Base-by-base conservation (phyloP, 2,329 filamentous ascomycete genomes). In the Colletotrichum brevisporum region DNA sequence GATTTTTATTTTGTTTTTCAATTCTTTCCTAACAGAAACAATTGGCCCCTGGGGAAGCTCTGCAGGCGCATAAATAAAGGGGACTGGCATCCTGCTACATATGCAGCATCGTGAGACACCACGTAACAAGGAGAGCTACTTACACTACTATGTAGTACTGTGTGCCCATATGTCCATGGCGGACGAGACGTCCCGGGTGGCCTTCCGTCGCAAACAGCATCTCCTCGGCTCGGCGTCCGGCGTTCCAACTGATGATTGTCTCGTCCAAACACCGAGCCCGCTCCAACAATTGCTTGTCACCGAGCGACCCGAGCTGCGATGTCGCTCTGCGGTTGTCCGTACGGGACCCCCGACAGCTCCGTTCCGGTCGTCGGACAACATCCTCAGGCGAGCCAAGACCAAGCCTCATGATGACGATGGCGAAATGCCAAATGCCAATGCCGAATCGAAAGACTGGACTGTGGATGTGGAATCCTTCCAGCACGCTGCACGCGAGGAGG, bases 321-420 rank as follows among this genome's bases (percentile, higher is more conserved):
- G 39, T 62, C 50, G 59, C 59, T 61, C 16, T 48, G n/a, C 27
- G 31, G 10, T 31, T 18, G 18, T 18, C 45, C 16, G 16, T 26
- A 18, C 18, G 41, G 50, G 24, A n/a, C 15, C 36, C 21, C 66
- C 62, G 43, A 69, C 31, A 59, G 50, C 41, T 50, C 66, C 66
- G 66, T 65, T 59, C 61, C 55, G 62, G 50, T 66, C 4, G 61
- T 66, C 50, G 54, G 66, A 66, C 31, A 9, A 31, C 27, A 16
- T 45, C 13, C 24, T n/a, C 31, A 15, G 21, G 48, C n/a, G 27
- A 45, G 55, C 56, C 55, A 45, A 21, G 41, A 21, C 21, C 21
- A 21, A 10, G 27, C 52, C n/a, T 26, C 10, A 39, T 45, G 59
- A 43, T 31, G 45, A 50, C 39, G n/a, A 54, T 63, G 45, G 52